Conservation (phyloP, 148 eudicot genomes). For the Selenicereus undatus region DNA sequence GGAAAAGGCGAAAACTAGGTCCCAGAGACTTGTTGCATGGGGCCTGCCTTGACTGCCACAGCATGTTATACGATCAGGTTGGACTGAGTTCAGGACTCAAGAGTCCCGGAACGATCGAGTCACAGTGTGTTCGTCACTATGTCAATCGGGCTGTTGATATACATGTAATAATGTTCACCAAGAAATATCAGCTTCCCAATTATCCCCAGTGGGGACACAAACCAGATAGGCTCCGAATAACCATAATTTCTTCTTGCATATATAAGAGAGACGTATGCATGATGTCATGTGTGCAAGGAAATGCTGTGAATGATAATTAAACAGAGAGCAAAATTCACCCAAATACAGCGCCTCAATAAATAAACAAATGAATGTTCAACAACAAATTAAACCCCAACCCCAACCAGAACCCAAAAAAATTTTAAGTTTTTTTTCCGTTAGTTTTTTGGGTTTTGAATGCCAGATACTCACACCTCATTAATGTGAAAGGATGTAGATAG, state of each 20-base stretch:
- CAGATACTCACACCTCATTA: constrained; percentile 14
- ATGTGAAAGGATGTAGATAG: constrained; percentile 18
- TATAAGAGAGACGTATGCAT: neutral
- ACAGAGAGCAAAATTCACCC: neutral
- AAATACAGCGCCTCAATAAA: neutral
- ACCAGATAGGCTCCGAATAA: neutral
- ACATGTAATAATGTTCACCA: neutral
- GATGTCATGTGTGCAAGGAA: constrained; percentile 5
- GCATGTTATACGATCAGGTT: neutral
- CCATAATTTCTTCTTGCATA: neutral
- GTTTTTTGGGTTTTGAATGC: neutral
- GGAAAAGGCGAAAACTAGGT: neutral
- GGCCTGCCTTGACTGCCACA: neutral
- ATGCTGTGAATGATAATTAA: constrained; percentile 4
- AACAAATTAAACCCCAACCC: constrained; percentile 16
- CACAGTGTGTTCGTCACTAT: neutral
- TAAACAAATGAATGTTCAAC: neutral
- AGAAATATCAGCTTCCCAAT: neutral
- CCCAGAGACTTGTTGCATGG: neutral
- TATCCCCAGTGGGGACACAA: too few relatives aligned
- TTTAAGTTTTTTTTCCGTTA: too few relatives aligned
- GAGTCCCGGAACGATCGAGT: neutral
- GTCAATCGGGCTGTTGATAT: neutral
- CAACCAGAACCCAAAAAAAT: constrained; percentile 12
- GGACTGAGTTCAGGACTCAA: neutral